Percentiles rank a stretch among this genome's conserved stretches.
Conservation (phyloP, 345 rosid genomes). For the Eucalyptus erythrocorys region DNA sequence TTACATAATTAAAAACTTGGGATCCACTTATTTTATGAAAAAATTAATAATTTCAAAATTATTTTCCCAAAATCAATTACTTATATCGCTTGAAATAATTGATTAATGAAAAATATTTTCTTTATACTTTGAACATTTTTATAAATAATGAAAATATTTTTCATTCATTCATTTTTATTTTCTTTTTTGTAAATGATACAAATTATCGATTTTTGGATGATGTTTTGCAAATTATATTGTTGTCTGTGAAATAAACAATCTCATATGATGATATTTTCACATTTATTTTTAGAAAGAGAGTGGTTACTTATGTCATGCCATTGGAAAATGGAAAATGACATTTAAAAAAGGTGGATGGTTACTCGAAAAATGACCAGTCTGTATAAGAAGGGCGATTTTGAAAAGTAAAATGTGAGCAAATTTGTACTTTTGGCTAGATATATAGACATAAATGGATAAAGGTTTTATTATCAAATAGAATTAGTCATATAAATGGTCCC, state of each 20-base stretch:
- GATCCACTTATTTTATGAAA: not conserved
- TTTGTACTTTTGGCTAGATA: not conserved
- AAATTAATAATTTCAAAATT: not conserved
- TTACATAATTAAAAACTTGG: not conserved
- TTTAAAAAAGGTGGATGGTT: not conserved
- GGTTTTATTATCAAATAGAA: not conserved
- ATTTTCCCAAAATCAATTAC: not conserved
- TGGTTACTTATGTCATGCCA: not conserved
- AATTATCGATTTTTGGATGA: not conserved
- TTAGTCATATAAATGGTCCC: not conserved
- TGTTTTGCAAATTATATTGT: not conserved
- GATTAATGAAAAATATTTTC: fast-evolving
- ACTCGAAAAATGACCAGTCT: not conserved
- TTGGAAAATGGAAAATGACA: not conserved
- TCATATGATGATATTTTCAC: not conserved
- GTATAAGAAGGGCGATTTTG: not conserved
- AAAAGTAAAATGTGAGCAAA: not conserved
- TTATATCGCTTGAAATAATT: not conserved
- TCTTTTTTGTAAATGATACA: not conserved
- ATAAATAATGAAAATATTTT: not conserved
- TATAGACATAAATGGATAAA: not conserved
- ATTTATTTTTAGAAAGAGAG: not conserved
- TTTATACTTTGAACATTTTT: not conserved
- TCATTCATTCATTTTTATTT: too few species aligned
- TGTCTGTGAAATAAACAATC: fast-evolving